phyloP scores from a whole-genome alignment of 2,329 filamentous ascomycete genomes.

The Aspergillus thermomutatus region DNA sequence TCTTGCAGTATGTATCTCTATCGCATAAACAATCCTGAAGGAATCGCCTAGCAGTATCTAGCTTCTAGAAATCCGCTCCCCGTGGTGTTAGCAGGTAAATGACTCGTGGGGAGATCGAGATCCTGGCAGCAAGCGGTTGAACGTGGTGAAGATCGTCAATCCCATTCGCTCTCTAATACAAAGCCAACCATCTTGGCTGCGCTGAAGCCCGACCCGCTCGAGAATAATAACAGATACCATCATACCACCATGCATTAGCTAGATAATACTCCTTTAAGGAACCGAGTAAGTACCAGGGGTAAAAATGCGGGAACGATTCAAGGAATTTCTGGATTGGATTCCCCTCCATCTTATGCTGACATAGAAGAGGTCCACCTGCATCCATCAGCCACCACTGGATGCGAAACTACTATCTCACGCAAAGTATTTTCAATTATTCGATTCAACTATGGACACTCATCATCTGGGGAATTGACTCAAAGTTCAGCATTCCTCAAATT shows the following conservation, averaged over 20 bases:
- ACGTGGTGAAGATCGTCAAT: conserved; percentile 6
- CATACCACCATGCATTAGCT: background rate
- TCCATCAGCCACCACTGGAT: too few species aligned
- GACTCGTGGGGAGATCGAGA: background rate
- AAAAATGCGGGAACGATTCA: too few species aligned
- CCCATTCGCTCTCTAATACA: conserved; percentile 6
- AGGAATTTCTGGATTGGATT: too few species aligned
- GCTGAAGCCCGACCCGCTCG: background rate
- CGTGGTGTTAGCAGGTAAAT: background rate
- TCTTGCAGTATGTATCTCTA: background rate
- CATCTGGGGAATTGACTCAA: too few species aligned
- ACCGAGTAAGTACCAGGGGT: background rate
- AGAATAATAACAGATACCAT: too few species aligned
- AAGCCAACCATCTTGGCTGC: background rate
- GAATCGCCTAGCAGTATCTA: background rate
- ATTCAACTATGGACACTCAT: too few species aligned
- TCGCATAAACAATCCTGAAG: background rate
- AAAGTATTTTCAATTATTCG: too few species aligned
- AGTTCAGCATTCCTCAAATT: background rate
- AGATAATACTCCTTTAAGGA: background rate
- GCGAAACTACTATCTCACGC: too few species aligned
- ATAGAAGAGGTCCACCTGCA: too few species aligned
- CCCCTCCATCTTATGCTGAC: too few species aligned
- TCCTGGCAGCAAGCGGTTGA: background rate
- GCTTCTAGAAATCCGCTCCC: background rate